Conservation (phyloP, 2,329 filamentous ascomycete species). For the Trichoderma harzianum region DNA sequence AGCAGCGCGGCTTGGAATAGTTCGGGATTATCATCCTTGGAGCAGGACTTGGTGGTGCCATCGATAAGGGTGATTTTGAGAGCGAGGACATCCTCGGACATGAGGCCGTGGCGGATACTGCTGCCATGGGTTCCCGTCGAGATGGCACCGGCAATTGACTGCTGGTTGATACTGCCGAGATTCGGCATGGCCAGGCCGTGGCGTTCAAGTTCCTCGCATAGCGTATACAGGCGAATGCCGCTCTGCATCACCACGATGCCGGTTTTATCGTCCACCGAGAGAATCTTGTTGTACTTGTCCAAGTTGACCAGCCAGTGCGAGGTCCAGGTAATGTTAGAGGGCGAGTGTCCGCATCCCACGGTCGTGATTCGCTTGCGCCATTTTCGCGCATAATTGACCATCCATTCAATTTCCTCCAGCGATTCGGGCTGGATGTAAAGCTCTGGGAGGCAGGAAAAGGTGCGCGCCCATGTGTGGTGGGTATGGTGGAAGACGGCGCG, state of each 20-base stretch:
- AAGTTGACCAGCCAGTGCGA: conserved; percentile 94
- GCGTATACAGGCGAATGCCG: conserved; percentile 76
- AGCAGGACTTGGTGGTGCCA: conserved; percentile 70
- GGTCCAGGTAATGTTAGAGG: conserved; percentile 86
- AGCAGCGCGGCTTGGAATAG: conserved; percentile 87
- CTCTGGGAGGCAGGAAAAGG: conserved; percentile 84
- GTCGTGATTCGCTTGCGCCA: conserved; percentile 80
- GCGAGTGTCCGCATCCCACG: conserved; percentile 89
- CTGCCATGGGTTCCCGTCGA: conserved; percentile 92
- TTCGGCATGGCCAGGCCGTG: conserved; percentile 84
- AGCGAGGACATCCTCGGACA: conserved; percentile 73
- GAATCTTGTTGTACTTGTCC: conserved; percentile 72
- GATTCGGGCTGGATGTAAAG: conserved; percentile 84
- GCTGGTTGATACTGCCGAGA: conserved; percentile 89
- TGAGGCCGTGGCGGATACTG: conserved; percentile 75
- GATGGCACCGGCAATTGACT: conserved; percentile 89
- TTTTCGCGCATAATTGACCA: conserved; percentile 73
- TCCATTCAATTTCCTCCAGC: conserved; percentile 76
- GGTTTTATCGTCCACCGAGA: conserved; percentile 64
- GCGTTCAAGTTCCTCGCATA: conserved; percentile 71
- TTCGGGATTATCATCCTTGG: conserved; percentile 64
- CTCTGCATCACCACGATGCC: conserved; percentile 74
- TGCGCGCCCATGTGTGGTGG: conserved; percentile 93
- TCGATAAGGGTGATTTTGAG: conserved; percentile 80
- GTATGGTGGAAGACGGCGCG: conserved; percentile 67